Conservation (phyloP, 2,329 filamentous ascomycete genomes). For the Aureobasidium musti region DNA sequence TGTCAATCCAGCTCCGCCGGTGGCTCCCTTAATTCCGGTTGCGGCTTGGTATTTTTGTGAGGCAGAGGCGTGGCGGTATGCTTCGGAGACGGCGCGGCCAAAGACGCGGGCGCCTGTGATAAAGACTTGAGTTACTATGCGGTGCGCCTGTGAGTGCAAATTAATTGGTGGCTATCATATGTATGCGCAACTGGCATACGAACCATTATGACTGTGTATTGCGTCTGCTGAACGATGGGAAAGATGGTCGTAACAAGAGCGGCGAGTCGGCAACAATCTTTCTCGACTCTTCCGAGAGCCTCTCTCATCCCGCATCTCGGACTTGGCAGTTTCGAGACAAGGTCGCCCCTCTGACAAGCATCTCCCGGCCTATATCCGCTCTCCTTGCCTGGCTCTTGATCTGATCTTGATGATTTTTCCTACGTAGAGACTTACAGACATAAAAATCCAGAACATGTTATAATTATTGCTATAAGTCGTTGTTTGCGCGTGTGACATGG, state of each 20-base stretch:
- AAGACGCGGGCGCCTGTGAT: constrained; percentile 88
- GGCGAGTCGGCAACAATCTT: constrained; percentile 25
- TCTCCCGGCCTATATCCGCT: background rate
- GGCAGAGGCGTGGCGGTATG: constrained; percentile 92
- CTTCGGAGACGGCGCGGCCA: constrained; percentile 88
- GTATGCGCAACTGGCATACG: background rate
- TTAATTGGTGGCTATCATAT: background rate
- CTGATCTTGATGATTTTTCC: background rate
- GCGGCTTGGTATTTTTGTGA: constrained; percentile 41
- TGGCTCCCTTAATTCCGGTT: constrained; percentile 48
- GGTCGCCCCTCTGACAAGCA: background rate
- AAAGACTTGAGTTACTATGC: constrained; percentile 90
- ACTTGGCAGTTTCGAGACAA: background rate
- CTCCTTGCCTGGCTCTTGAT: background rate
- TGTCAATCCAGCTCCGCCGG: constrained; percentile 71
- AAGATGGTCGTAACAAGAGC: constrained; percentile 3
- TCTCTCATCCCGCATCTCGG: constrained; percentile 9
- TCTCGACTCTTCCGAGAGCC: constrained; percentile 26
- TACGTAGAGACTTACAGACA: background rate
- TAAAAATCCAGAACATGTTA: background rate
- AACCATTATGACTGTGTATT: constrained; percentile 12
- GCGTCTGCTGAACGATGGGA: background rate
- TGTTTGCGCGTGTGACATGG: background rate
- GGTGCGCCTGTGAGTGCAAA: constrained; percentile 69
- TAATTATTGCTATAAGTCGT: background rate